Conservation (phyloP, 495 filamentous ascomycete genomes). For the Aspergillus olivimuriae region DNA sequence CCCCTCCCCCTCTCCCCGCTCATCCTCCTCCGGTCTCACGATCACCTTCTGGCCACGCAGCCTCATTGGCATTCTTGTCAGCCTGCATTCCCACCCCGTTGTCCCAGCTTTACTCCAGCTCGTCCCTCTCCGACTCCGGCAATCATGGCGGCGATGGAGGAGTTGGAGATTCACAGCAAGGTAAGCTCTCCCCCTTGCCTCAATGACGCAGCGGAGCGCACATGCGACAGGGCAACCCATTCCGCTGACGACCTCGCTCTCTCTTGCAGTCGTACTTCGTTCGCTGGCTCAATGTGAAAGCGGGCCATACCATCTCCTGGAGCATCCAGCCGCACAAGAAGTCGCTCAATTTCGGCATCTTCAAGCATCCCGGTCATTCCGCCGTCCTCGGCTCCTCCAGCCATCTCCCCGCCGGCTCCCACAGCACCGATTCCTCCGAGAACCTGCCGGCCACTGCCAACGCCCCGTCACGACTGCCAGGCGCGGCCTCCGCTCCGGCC, state of each 20-base stretch:
- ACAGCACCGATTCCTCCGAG: slow-evolving; percentile 38
- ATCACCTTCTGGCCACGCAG: background rate
- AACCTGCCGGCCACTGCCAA: slow-evolving; percentile 30
- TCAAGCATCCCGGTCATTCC: slow-evolving; percentile 82
- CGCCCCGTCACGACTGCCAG: slow-evolving; percentile 21
- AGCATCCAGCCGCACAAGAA: slow-evolving; percentile 96
- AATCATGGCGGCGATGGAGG: slow-evolving; percentile 89
- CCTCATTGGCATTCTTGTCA: background rate
- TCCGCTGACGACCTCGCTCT: background rate
- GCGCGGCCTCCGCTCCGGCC: slow-evolving; percentile 50
- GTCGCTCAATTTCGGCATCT: slow-evolving; percentile 94
- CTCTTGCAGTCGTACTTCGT: slow-evolving; percentile 81
- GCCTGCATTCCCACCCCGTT: background rate
- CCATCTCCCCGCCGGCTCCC: slow-evolving; percentile 33
- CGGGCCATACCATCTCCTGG: slow-evolving; percentile 91
- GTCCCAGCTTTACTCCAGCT: background rate
- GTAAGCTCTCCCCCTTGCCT: slow-evolving; percentile 48
- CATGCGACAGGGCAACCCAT: too few relatives aligned
- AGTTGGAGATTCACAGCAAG: slow-evolving; percentile 96
- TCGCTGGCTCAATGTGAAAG: slow-evolving; percentile 89
- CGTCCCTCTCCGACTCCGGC: slow-evolving; percentile 5
- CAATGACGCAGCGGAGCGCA: background rate
- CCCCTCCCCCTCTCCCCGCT: background rate
- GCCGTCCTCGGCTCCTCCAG: slow-evolving; percentile 42
- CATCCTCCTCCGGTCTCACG: background rate